These are phyloP conservation scores for Bretschneidera sinensis DNA, from an alignment of 345 rosid genomes.

Conservation along the genomic window DNA sequence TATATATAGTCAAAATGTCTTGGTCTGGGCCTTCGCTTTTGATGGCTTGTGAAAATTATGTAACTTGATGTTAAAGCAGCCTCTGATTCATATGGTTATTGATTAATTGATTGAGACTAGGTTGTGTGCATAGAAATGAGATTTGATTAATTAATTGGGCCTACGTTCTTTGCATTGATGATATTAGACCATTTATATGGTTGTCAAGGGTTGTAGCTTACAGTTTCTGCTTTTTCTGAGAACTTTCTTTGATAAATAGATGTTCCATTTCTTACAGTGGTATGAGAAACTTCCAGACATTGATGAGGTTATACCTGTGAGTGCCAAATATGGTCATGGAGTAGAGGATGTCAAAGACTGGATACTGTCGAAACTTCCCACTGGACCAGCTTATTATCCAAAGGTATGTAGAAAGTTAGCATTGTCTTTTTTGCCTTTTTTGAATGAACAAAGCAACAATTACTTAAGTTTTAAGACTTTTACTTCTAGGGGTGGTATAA, in stretches of 20 bases:
- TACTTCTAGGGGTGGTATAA: not conserved
- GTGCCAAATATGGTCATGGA: conserved; percentile 94
- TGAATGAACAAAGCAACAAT: not conserved
- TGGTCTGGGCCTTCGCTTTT: not conserved
- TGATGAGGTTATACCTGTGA: conserved; percentile 95
- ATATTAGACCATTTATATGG: not conserved
- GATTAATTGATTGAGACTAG: not conserved
- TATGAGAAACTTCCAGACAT: conserved; percentile 79
- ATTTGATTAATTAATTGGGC: not conserved
- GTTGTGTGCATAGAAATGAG: not conserved
- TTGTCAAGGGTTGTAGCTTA: not conserved
- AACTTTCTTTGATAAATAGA: conserved; percentile 15
- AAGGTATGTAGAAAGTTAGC: conserved; percentile 48
- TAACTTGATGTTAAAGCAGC: not conserved
- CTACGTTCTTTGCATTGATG: not conserved
- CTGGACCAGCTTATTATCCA: conserved; percentile 90
- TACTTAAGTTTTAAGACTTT: no score
- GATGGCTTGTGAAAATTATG: not conserved
- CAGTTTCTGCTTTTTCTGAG: not conserved
- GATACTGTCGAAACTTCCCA: conserved; percentile 85
- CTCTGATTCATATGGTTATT: not conserved
- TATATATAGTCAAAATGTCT: no score
- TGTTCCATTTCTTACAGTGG: conserved; percentile 61
- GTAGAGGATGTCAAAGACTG: conserved; percentile 85
- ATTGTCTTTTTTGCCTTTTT: not conserved